Evolutionary conservation across 805 yeast species (phyloP), one percentile per base, ranked within the genome.

Genomic region (Candida wancherniae): DNA sequence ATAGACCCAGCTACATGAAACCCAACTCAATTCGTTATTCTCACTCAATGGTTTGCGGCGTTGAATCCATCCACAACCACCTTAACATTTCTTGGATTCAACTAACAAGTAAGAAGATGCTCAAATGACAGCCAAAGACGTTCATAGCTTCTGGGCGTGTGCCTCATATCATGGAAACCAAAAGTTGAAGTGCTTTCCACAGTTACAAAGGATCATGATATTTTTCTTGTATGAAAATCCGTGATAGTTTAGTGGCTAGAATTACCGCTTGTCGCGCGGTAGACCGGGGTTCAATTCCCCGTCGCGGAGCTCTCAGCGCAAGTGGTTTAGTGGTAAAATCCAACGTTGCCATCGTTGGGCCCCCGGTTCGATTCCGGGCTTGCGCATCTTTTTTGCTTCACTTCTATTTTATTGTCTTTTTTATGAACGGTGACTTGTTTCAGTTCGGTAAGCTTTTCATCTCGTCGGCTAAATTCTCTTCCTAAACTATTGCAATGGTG

Each of bases 271-370:
- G 42, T 38, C 42, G 42, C 42, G 42, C 37, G 42, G 42, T 35
- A 36, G 42, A 38, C 42, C 42, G 42, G 42, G 42, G 42, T 38
- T 38, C 42, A 38, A 38, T 38, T 38, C 42, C 42, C 42, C 42
- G 42, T 38, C 42, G 39, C 42, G 42, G 42, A 38, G 42, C 42
- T n/a, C n/a, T n/a, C n/a, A 21, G 44, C 44, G 44, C 44, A 40
- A 38, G 42, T 40, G 44, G 44, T 40, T 40, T 41, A 41, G 44
- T 41, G 45, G 45, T 39, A 41, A 41, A 41, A 39, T 41, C 43
- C 45, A 41, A 41, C 45, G 42, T 41, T 41, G 45, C 45, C 45
- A 38, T 41, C 39, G 45, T 41, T 40, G 45, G 45, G 45, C 45
- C 45, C 45, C 45, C 35, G 45, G 45, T 40, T 40, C 42, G 45